Conservation (phyloP, 2,329 filamentous ascomycete genomes). For the Sarocladium strictum region DNA sequence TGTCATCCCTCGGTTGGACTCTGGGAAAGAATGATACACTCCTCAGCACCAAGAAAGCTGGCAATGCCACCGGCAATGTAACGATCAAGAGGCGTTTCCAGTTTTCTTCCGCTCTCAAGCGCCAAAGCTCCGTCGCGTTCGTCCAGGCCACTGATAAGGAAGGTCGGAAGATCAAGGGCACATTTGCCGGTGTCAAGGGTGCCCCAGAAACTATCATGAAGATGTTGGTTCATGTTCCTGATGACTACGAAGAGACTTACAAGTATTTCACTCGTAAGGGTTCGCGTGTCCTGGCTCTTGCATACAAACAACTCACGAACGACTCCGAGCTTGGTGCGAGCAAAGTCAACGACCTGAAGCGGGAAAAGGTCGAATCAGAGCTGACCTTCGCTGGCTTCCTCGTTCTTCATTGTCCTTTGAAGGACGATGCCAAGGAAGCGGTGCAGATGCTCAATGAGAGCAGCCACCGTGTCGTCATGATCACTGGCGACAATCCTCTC, state of each 20-base stretch:
- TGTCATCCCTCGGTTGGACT: constrained; percentile 83
- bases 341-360: constrained; percentile 88
- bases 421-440: constrained; percentile 90
- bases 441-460: constrained; percentile 98
- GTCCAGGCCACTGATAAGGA: constrained; percentile 68
- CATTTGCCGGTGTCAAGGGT: constrained; percentile 93
- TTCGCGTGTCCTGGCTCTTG: constrained; percentile 86
- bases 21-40: constrained; percentile 87
- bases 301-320: constrained; percentile 82
- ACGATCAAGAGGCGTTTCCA: constrained; percentile 97
- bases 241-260: constrained; percentile 94
- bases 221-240: constrained; percentile 78
- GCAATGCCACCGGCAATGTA: constrained; percentile 57
- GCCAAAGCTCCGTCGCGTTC: constrained; percentile 89
- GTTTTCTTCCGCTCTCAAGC: constrained; percentile 93
- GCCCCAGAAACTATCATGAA: constrained; percentile 94
- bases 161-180: constrained; percentile 72
- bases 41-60: constrained; percentile 47
- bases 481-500: constrained; percentile 95
- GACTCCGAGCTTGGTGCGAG: constrained; percentile 76
- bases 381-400: constrained; percentile 91
- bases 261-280: constrained; percentile 97
- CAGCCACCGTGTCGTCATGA: constrained; percentile 98
- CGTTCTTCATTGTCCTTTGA: constrained; percentile 89
- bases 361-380: constrained; percentile 82